Conservation (phyloP, 148 eudicot genomes). For the Chenopodium formosanum region DNA sequence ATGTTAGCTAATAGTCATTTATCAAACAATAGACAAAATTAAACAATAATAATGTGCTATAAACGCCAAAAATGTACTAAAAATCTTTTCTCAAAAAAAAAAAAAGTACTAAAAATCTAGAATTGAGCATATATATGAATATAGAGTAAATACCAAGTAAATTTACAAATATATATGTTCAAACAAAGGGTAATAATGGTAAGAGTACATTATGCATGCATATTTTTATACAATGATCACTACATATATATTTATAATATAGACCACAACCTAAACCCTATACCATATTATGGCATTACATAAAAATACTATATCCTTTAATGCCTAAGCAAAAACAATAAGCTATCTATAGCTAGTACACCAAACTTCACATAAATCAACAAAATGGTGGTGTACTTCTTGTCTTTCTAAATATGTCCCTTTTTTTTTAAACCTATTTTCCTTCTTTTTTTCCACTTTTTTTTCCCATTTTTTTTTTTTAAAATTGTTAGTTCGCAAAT, state of each 20-base stretch:
- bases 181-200: not conserved
- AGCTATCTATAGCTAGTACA: not conserved
- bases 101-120: not conserved
- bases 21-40: too few species aligned
- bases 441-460: not conserved
- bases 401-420: slow-evolving; percentile 13
- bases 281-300: not conserved
- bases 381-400: slow-evolving; percentile 16
- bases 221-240: slow-evolving; percentile 18
- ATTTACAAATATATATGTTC: slow-evolving; percentile 5
- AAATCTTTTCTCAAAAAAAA: not conserved
- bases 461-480: not conserved
- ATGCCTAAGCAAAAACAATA: slow-evolving; percentile 24
- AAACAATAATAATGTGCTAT: too few species aligned
- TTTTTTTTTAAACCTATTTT: not conserved
- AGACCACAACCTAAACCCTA: slow-evolving; percentile 18
- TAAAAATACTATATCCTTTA: not conserved
- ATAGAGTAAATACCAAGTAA: not conserved
- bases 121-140: not conserved
- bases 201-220: slow-evolving; percentile 5
- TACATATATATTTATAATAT: not conserved
- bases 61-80: not conserved
- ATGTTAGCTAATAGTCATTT: too few species aligned
- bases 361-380: slow-evolving; percentile 27
- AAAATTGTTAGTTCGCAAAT: not conserved